Evolutionary conservation across 2,329 filamentous ascomycete species (phyloP), one percentile per base, ranked within the genome.

Genomic region (Alternaria gaisen): DNA sequence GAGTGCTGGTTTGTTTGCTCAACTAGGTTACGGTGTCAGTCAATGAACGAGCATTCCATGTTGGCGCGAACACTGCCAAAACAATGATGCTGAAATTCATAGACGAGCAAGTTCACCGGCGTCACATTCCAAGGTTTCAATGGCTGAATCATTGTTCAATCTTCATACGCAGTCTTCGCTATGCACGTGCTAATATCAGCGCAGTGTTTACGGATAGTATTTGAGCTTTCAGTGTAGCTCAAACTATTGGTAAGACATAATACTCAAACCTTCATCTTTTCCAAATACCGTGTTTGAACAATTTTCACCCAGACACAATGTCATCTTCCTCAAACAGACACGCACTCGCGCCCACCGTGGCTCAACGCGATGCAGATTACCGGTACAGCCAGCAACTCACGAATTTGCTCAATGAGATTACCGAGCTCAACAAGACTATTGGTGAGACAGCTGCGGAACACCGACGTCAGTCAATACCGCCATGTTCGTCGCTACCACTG

Each of bases 11-110:
- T 16, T 41, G 50, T 52, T 52, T 52, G 50, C 50, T 8, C 20
- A 11, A 10, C 50, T 30, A 16, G 20, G 6, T 26, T 9, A 24
- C n/a, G 6, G 24, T 22, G 5, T 20, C 10, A 41, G 22, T 41
- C 24, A 30, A 52, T 22, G 10, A 4, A 8, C 11, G n/a, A 52
- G 36, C 50, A 52, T 52, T 52, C 50, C 50, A 52, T 38, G 22
- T 28, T 1, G 32, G 4, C 28, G 50, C 36, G 24, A 52, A 52
- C 50, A 8, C 16, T 22, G 8, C 24, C n/a, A n/a, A 9, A n/a
- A 38, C 34, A 52, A 32, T 10, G 16, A 30, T 5, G 16, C 24
- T 40, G 2, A 4, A 16, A 24, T 30, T 30, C 22, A 52, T 16
- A 5, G 11, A 41, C 22, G 4, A 4, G 10, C 22, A 7, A 52